Conservation (phyloP, 2,329 filamentous ascomycete species). For the Ceratocystis huliohia region DNA sequence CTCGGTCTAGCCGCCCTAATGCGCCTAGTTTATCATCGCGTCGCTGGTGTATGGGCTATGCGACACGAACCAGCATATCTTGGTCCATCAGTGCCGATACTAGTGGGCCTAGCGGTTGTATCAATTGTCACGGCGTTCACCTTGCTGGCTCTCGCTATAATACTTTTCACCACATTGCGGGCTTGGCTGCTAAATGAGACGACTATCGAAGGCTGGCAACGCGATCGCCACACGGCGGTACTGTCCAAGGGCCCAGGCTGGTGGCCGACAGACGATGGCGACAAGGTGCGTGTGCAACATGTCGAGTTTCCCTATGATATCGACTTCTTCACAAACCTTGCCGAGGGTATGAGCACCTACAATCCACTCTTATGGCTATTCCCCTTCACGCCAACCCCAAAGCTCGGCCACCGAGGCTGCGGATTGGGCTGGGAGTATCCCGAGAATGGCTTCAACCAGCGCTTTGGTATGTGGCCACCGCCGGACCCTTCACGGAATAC, state of each 20-base stretch:
- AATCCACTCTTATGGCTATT: constrained; percentile 57
- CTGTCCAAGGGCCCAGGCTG: constrained; percentile 35
- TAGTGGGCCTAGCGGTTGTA: constrained; percentile 50
- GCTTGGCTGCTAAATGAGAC: constrained; percentile 57
- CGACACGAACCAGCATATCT: constrained; percentile 62
- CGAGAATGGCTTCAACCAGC: constrained; percentile 65
- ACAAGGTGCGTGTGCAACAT: constrained; percentile 40
- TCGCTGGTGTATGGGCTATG: constrained; percentile 47
- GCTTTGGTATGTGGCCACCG: constrained; percentile 49
- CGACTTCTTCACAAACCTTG: constrained; percentile 60
- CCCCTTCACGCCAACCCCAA: constrained; percentile 47
- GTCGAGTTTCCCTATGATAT: constrained; percentile 77
- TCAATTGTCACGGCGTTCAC: constrained; percentile 45
- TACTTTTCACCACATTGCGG: constrained; percentile 50
- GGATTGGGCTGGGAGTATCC: constrained; percentile 50
- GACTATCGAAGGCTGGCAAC: constrained; percentile 70
- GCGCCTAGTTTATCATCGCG: constrained; percentile 47
- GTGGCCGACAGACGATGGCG: constrained; percentile 31
- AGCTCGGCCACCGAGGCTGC: constrained; percentile 29
- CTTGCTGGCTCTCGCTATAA: constrained; percentile 48
- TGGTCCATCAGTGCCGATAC: constrained; percentile 48
- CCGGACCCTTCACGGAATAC: constrained; percentile 48
- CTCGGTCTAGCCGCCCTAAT: constrained; percentile 49
- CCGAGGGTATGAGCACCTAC: constrained; percentile 58
- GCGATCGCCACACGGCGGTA: constrained; percentile 49